Percentiles rank a stretch among this genome's conserved stretches.
Conservation (phyloP, 176 grass and related monocot species). For the Rhynchospora pubera region DNA sequence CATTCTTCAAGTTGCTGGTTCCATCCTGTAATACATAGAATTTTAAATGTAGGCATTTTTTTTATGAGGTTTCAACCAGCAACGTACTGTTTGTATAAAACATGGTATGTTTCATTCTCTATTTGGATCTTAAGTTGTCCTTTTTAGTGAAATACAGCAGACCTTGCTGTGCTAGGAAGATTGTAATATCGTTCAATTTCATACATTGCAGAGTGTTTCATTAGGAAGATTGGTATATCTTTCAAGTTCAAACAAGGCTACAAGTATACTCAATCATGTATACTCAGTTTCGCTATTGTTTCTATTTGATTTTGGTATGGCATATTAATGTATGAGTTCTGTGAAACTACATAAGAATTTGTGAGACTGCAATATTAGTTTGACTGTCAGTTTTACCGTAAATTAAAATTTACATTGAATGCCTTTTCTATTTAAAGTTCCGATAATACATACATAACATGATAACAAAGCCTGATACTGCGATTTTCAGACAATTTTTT, state of each 20-base stretch:
- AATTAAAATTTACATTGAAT: too few species aligned
- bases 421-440: too few species aligned
- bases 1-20: conserved; percentile 8
- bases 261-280: too few species aligned
- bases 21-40: background rate
- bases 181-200: background rate
- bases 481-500: background rate
- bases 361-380: background rate
- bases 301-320: background rate
- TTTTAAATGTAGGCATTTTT: background rate
- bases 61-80: background rate
- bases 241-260: background rate
- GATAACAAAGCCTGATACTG: background rate
- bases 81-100: conserved; percentile 2
- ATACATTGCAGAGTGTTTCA: background rate
- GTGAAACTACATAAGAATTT: background rate
- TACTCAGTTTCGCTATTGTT: background rate
- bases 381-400: background rate
- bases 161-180: background rate
- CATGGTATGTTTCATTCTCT: background rate
- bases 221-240: background rate
- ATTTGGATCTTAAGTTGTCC: background rate
- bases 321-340: too few species aligned
- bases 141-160: background rate
- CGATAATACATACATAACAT: too few species aligned